These are phyloP conservation scores for Candida stauntonica DNA, from an alignment of 805 yeast genomes.

Conservation along the genomic window DNA sequence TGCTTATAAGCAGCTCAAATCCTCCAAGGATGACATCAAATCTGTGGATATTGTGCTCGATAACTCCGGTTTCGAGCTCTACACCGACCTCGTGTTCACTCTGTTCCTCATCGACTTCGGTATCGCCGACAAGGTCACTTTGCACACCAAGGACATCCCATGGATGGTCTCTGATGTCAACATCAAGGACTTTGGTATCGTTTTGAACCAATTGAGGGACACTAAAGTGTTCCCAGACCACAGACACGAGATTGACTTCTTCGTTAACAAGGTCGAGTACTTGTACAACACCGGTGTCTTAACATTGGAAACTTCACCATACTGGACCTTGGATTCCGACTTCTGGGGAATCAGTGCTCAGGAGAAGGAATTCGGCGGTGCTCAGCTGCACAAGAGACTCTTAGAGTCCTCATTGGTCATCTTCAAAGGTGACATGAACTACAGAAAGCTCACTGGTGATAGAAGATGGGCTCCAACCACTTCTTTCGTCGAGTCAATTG, in stretches of 20 bases:
- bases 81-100: slow-evolving; percentile 70
- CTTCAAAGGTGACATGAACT: slow-evolving; percentile 94
- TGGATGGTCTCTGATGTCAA: slow-evolving; percentile 98
- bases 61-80: slow-evolving; percentile 93
- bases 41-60: slow-evolving; percentile 83
- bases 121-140: slow-evolving; percentile 57
- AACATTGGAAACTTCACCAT: slow-evolving; percentile 53
- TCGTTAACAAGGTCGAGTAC: slow-evolving; percentile 42
- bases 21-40: slow-evolving; percentile 15
- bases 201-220: slow-evolving; percentile 54
- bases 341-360: slow-evolving; percentile 62
- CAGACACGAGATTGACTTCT: slow-evolving; percentile 41
- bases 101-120: slow-evolving; percentile 67
- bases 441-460: slow-evolving; percentile 91
- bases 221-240: slow-evolving; percentile 44
- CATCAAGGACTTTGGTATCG: slow-evolving; percentile 66
- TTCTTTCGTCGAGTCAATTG: slow-evolving; percentile 66
- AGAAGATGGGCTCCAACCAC: slow-evolving; percentile 83
- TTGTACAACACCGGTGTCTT: slow-evolving; percentile 46
- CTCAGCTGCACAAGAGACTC: slow-evolving; percentile 56
- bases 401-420: slow-evolving; percentile 64
- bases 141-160: slow-evolving; percentile 88
- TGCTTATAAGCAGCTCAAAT: slow-evolving; percentile 54
- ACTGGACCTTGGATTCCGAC: slow-evolving; percentile 82
- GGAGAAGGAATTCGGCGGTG: slow-evolving; percentile 55